phyloP scores from a whole-genome alignment of 169 alveolate species.

The Plasmodium vinckei region DNA sequence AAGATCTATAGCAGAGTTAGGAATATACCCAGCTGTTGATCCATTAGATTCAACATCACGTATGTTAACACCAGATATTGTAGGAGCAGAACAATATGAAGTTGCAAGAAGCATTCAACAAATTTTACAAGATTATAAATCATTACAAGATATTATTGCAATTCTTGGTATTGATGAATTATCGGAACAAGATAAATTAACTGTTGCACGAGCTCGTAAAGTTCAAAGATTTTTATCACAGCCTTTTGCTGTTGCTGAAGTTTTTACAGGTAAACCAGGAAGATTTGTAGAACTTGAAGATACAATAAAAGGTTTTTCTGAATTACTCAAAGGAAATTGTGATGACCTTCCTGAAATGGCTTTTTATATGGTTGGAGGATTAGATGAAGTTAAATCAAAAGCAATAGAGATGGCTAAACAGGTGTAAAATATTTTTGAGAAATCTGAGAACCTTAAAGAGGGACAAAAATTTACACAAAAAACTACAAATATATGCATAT shows the following conservation, averaged over 20 bases:
- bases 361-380: conserved; percentile 97
- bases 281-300: conserved; percentile 93
- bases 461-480: too few species aligned
- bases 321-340: conserved; percentile 94
- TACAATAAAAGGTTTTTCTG: conserved; percentile 92
- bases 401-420: conserved; percentile 87
- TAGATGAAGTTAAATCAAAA: conserved; percentile 93
- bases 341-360: conserved; percentile 97
- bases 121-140: conserved; percentile 95
- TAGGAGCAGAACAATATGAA: conserved; percentile 95
- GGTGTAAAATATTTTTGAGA: neutral
- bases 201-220: conserved; percentile 98
- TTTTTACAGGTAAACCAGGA: conserved; percentile 97
- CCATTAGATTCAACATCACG: conserved; percentile 97
- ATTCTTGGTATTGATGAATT: conserved; percentile 97
- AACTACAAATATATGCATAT: neutral
- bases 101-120: conserved; percentile 96
- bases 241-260: conserved; percentile 97
- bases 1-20: conserved; percentile 96
- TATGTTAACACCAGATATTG: conserved; percentile 94
- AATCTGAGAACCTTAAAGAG: too few species aligned
- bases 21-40: conserved; percentile 99
- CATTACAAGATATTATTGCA: conserved; percentile 96
- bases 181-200: conserved; percentile 96
- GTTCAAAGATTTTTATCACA: conserved; percentile 96